Evolutionary conservation across 805 yeast species (phyloP).

Genomic region (Zygoascus tannicola): DNA sequence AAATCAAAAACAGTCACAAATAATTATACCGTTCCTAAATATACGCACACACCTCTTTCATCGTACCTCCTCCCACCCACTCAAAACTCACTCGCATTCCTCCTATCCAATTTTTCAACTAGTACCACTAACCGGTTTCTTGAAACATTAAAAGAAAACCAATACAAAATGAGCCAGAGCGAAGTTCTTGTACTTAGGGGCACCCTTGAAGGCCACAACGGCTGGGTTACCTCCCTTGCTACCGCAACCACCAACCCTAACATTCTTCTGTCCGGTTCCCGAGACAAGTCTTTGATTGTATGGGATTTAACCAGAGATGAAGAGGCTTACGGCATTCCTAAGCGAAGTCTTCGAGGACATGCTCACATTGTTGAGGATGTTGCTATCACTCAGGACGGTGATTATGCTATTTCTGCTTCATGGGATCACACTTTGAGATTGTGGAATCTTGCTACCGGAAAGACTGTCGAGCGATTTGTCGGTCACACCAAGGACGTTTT

Average conservation of each 20-base stretch:
- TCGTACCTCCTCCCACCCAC: neutral
- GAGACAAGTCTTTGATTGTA: constrained; percentile 97
- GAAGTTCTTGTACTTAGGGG: constrained; percentile 99
- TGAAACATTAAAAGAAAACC: constrained; percentile 1
- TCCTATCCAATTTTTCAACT: neutral
- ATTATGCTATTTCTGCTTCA: constrained; percentile 95
- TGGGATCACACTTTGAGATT: constrained; percentile 99
- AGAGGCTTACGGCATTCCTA: constrained; percentile 95
- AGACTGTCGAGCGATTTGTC: constrained; percentile 85
- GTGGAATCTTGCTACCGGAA: constrained; percentile 95
- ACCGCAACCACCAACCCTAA: constrained; percentile 98
- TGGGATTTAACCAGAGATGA: constrained; percentile 97
- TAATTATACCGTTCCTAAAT: neutral
- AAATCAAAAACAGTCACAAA: constrained; percentile 5
- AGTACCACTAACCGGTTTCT: neutral
- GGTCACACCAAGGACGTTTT: constrained; percentile 98
- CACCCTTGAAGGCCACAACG: constrained; percentile 91
- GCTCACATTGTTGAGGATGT: constrained; percentile 98
- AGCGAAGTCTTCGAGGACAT: constrained; percentile 96
- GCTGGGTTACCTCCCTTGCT: constrained; percentile 98
- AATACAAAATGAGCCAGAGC: constrained; percentile 25
- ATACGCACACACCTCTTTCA: neutral
- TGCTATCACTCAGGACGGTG: constrained; percentile 95
- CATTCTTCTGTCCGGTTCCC: constrained; percentile 93
- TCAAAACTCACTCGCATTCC: neutral